Percentiles rank a stretch among this genome's conserved stretches.
These are phyloP conservation scores for Suhomyces kunorum DNA, from an alignment of 1,139 yeast species.

Conservation along the genomic window DNA sequence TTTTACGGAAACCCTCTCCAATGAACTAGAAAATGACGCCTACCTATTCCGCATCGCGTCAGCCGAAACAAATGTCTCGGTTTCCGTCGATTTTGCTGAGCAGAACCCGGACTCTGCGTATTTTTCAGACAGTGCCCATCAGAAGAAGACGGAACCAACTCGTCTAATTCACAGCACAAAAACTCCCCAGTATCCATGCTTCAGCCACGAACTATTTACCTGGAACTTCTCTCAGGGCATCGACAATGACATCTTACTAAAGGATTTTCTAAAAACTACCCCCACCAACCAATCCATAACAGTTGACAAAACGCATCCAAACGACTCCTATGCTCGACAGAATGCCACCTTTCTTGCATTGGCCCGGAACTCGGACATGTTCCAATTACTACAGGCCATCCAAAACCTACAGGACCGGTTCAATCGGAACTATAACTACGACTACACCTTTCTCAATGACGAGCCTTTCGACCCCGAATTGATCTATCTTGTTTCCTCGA, in stretches of 20 bases:
- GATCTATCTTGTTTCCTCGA: slow-evolving; percentile 22
- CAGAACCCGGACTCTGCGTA: background rate
- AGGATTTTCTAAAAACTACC: slow-evolving; percentile 1
- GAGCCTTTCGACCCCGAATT: slow-evolving; percentile 31
- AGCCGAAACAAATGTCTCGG: too few relatives aligned
- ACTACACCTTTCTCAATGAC: slow-evolving; percentile 40
- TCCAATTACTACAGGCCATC: slow-evolving; percentile 20
- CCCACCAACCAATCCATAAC: slow-evolving; percentile 5
- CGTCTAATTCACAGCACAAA: background rate
- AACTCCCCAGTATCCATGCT: background rate
- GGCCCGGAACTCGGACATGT: slow-evolving; percentile 18
- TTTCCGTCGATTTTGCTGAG: too few relatives aligned
- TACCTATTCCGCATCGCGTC: too few relatives aligned
- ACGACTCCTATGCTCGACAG: slow-evolving; percentile 5
- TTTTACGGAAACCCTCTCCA: too few relatives aligned
- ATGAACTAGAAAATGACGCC: too few relatives aligned
- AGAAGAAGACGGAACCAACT: too few relatives aligned
- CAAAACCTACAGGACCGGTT: slow-evolving; percentile 22
- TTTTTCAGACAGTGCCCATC: background rate
- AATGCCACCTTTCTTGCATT: slow-evolving; percentile 18
- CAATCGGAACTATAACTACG: slow-evolving; percentile 28
- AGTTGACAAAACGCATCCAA: slow-evolving; percentile 10
- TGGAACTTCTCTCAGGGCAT: slow-evolving; percentile 1
- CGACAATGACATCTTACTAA: slow-evolving; percentile 1
- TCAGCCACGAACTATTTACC: background rate